phyloP scores from a whole-genome alignment of 768 basidiomycete genomes.

The Mycena latifolia region DNA sequence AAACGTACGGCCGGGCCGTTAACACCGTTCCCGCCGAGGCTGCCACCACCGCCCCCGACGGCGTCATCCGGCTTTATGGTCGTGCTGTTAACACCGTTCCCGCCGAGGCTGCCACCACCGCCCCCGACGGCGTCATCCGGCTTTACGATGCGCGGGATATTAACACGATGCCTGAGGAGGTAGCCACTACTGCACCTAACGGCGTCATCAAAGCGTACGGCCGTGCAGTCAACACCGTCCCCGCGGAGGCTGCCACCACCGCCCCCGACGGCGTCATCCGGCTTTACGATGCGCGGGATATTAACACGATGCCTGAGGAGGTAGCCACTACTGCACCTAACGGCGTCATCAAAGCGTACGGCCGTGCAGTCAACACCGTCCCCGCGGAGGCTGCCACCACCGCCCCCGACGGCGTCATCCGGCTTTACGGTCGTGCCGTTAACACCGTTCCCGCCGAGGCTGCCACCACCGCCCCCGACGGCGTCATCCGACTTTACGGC shows the following conservation, averaged over 20 bases:
- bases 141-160: constrained; percentile 42
- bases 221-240: background rate
- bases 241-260: constrained; percentile 6
- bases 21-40: background rate
- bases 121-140: constrained; percentile 35
- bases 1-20: too few relatives aligned
- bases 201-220: constrained; percentile 32
- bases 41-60: constrained; percentile 6
- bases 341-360: background rate
- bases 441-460: background rate
- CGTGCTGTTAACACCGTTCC: constrained; percentile 39
- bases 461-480: constrained; percentile 1
- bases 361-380: background rate
- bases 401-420: background rate
- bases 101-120: constrained; percentile 40
- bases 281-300: background rate
- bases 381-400: background rate
- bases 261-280: constrained; percentile 3
- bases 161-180: constrained; percentile 37
- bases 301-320: too few relatives aligned
- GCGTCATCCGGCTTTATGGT: background rate
- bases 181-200: constrained; percentile 41
- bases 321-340: background rate
- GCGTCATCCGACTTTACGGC: constrained; percentile 24
- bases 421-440: background rate